Base-by-base conservation (phyloP, 345 rosid species). In the Crucihimalaya himalaica region DNA sequence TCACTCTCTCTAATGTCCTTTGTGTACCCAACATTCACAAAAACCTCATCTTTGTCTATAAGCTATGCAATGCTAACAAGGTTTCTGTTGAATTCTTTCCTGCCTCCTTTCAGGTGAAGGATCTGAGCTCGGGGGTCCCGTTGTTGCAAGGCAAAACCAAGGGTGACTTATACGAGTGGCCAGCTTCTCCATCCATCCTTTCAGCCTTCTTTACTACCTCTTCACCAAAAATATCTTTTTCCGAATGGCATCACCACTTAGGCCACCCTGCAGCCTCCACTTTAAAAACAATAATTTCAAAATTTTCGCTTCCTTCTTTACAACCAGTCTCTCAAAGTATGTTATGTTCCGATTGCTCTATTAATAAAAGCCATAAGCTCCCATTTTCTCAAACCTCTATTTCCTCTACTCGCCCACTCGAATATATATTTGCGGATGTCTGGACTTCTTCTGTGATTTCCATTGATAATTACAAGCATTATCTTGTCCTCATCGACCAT, bases 221-320 rank as follows among this genome's bases (percentile, higher is more conserved):
- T 0, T 0, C 47, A 0, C 0, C 16, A 5, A 14, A 5, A 15
- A 0, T 7, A 0, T 2, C 47, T 8, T 0, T 43, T 0, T 0
- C 19, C 0, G 3, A 43, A 15, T 43, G 47, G 9, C 47, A 43
- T 2, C 5, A 0, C 0, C 2, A 19, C 2, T 5, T 43, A 5
- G 47, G 19, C 8, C 19, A 43, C 6, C 47, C 19, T 0, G 5
- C 19, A 1, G 0, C 0, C 4, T 42, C 47, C 15, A 42, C 15
- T 42, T 14, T 42, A 4, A 14, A 42, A 14, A 0, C 6, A 1
- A 4, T 42, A 14, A 0, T 42, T 14, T 14, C 47, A 0, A 0
- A 7, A 0, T 42, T 42, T 15, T 5, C 7, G 0, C 47, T 42
- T 42, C 6, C 9, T 0, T 5, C 3, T 9, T 1, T 12, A 1